Percentiles rank a stretch among this genome's conserved stretches.
Evolutionary conservation across 192 early-diverging fungal species (phyloP).

Genomic region (Entomortierella lignicola): DNA sequence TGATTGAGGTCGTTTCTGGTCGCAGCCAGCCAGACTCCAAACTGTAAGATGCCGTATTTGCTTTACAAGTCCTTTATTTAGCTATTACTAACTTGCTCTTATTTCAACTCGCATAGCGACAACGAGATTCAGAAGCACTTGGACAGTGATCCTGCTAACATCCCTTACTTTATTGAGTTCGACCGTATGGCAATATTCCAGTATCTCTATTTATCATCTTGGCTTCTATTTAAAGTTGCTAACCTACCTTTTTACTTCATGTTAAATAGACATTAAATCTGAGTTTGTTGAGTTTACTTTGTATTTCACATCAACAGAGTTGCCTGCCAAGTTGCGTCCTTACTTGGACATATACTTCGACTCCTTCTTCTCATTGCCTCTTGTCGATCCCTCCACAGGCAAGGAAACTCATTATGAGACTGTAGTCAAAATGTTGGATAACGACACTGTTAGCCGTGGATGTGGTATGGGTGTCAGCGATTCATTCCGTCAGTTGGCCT

Average conservation of each 20-base stretch:
- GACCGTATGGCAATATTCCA: slow-evolving; percentile 54
- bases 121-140: slow-evolving; percentile 63
- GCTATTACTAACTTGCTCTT: slow-evolving; percentile 4
- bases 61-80: background rate
- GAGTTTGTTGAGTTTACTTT: slow-evolving; percentile 63
- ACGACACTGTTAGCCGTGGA: slow-evolving; percentile 64
- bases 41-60: slow-evolving; percentile 48
- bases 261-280: slow-evolving; percentile 60
- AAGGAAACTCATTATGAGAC: slow-evolving; percentile 58
- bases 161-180: slow-evolving; percentile 68
- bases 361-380: slow-evolving; percentile 64
- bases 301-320: slow-evolving; percentile 55
- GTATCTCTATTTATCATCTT: no score
- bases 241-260: no score
- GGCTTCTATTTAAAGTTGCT: no score
- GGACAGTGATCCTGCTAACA: slow-evolving; percentile 55
- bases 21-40: slow-evolving; percentile 49
- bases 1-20: slow-evolving; percentile 62
- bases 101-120: slow-evolving; percentile 27
- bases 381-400: slow-evolving; percentile 53
- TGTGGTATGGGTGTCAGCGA: slow-evolving; percentile 52
- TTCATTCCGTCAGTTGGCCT: slow-evolving; percentile 52
- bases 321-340: slow-evolving; percentile 60
- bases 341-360: slow-evolving; percentile 67
- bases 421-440: slow-evolving; percentile 62